Evolutionary conservation across 805 yeast species (phyloP).

Genomic region (Kazachstania bromeliacearum): DNA sequence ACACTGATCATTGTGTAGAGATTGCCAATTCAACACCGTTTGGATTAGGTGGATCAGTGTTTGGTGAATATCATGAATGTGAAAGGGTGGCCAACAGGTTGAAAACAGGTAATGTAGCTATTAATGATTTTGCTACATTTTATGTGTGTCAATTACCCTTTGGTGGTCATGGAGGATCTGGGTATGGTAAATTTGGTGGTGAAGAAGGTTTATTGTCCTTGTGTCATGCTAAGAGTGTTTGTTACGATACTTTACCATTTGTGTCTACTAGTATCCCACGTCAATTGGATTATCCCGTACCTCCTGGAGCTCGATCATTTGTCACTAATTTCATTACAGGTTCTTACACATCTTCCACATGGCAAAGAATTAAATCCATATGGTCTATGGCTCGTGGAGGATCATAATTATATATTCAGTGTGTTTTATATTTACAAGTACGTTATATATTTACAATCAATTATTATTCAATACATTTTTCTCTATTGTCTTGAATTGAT

Average conservation of each 20-base stretch:
- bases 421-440: neutral
- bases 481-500: conserved; percentile 47
- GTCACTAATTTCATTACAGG: conserved; percentile 73
- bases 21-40: conserved; percentile 78
- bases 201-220: conserved; percentile 91
- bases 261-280: conserved; percentile 78
- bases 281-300: conserved; percentile 86
- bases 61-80: conserved; percentile 54
- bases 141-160: conserved; percentile 94
- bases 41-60: conserved; percentile 89
- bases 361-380: conserved; percentile 56
- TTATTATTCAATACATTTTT: conserved; percentile 24
- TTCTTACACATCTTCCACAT: conserved; percentile 66
- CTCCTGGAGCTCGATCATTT: conserved; percentile 80
- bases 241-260: conserved; percentile 73
- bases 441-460: neutral
- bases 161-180: conserved; percentile 89
- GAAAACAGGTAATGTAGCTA: conserved; percentile 86
- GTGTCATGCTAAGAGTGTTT: conserved; percentile 78
- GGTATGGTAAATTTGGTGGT: conserved; percentile 97
- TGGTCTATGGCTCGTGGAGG: conserved; percentile 43
- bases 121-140: conserved; percentile 95
- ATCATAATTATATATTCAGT: neutral
- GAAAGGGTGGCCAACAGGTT: conserved; percentile 54
- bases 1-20: conserved; percentile 56